Evolutionary conservation across 805 yeast species (phyloP), one percentile per base, ranked within the genome.

Genomic region (Candida mattraensis): DNA sequence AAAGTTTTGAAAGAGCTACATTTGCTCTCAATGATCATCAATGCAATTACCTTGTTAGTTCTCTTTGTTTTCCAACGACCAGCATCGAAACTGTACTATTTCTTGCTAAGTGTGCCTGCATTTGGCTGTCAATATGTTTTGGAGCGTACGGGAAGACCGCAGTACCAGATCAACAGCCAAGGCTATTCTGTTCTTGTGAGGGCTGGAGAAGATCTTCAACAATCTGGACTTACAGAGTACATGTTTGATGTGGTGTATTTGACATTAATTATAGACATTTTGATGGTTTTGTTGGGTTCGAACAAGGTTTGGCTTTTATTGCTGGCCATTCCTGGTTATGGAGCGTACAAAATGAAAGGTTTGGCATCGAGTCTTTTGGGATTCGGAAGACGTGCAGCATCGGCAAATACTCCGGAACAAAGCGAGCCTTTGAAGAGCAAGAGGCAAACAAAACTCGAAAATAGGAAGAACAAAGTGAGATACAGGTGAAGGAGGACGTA

Each of bases 231-330:
- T 25, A 80, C 80, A 24, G 91, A 84, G 58, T 83, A 80, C 63
- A 62, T 83, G 67, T 80, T 80, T 53, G 93, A 84, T 52, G 56
- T 82, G 9, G 63, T 84, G 40, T 83, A 83, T 52, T 56, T 83
- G 29, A 81, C 88, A 3, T 70, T 81, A 71, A 48, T 72, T 14
- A 64, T 77, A 45, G 78, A 78, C 45, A 36, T 80, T 1, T 58
- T 80, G 33, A 72, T 78, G 65, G 48, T 75, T 5, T 15, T 75
- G 0, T 49, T 74, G 23, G 88, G 88, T 5, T 54, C 73, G 27
- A 74, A 74, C 54, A 69, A 70, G 51, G 77, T 76, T 7, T 85
- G 87, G 87, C 67, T 66, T 48, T 39, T 80, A 23, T 70, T 68
- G 45, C 39, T 63, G n/a, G 54, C 63, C 30, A 66, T 79, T 26